Evolutionary conservation across 225 moss, liverwort and hornwort species (phyloP).

Genomic region (Physcomitrellopsis africana): DNA sequence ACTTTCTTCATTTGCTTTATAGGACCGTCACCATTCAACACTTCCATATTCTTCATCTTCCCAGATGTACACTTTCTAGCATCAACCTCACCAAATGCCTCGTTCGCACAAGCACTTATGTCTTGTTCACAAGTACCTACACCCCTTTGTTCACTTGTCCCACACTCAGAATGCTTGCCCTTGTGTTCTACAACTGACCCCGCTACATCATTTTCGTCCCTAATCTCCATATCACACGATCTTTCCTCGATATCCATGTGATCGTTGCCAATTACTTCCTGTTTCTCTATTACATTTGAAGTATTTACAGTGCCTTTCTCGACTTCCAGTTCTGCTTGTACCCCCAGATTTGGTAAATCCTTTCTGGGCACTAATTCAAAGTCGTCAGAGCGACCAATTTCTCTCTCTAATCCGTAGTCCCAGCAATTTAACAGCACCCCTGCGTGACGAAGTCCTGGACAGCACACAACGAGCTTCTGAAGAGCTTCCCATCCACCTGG

Average conservation of each 20-base stretch:
- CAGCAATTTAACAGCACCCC: conserved; percentile 65
- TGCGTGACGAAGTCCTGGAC: conserved; percentile 71
- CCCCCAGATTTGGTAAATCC: conserved; percentile 23
- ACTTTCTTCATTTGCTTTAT: conserved; percentile 55
- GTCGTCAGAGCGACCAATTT: conserved; percentile 59
- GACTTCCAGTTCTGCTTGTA: conserved; percentile 9
- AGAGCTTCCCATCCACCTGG: conserved; percentile 82
- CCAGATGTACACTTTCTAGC: conserved; percentile 20
- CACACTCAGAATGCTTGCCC: conserved; percentile 12
- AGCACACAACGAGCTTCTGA: conserved; percentile 76
- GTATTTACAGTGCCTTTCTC: conserved; percentile 12
- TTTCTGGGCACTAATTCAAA: conserved; percentile 43
- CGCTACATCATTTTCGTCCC: conserved; percentile 3
- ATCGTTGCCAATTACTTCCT: conserved; percentile 21
- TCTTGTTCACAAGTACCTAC: too few species aligned
- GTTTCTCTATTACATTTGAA: conserved; percentile 22
- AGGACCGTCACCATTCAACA: conserved; percentile 41
- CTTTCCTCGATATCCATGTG: conserved; percentile 1
- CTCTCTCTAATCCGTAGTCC: conserved; percentile 81
- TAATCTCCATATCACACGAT: not conserved
- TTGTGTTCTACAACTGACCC: not conserved
- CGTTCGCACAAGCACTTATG: conserved; percentile 11
- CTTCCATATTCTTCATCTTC: conserved; percentile 37
- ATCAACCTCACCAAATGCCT: conserved; percentile 21
- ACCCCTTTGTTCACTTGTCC: conserved; percentile 27